Conservation (phyloP, 345 rosid species). For the Citrus unshiu region DNA sequence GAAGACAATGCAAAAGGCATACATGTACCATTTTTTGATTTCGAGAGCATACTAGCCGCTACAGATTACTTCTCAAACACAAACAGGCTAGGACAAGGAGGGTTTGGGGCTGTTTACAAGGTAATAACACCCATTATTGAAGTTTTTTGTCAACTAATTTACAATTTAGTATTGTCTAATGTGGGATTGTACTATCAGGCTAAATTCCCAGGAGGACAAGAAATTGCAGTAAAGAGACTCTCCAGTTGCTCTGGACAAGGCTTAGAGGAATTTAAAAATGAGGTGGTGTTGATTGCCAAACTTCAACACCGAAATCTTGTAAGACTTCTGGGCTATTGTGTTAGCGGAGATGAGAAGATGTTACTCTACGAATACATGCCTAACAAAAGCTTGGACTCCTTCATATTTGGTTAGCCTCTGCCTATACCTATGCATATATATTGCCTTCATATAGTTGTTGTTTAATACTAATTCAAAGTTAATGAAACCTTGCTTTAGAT, state of each 20-base stretch:
- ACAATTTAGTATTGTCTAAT: neutral
- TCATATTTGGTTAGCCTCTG: constrained; percentile 45
- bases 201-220: constrained; percentile 42
- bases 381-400: constrained; percentile 60
- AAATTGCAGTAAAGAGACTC: constrained; percentile 63
- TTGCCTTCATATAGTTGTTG: neutral
- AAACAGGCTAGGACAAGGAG: constrained; percentile 57
- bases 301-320: constrained; percentile 78
- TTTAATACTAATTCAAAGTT: neutral
- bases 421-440: neutral
- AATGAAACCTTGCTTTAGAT: constrained; percentile 26
- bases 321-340: constrained; percentile 61
- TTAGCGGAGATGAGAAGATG: constrained; percentile 48
- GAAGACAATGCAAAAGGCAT: constrained; percentile 45
- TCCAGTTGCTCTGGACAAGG: constrained; percentile 59
- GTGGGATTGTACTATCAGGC: constrained; percentile 28
- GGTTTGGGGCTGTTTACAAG: constrained; percentile 67
- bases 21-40: constrained; percentile 50
- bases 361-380: constrained; percentile 59
- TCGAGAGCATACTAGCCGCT: constrained; percentile 56
- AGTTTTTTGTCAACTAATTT: neutral
- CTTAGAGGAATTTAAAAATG: constrained; percentile 57
- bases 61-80: constrained; percentile 55
- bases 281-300: constrained; percentile 56
- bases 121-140: constrained; percentile 14